Evolutionary conservation across 306 rosid genomes (phyloP), one percentile per base, ranked within the genome.

Genomic region (Quercus rubra): DNA sequence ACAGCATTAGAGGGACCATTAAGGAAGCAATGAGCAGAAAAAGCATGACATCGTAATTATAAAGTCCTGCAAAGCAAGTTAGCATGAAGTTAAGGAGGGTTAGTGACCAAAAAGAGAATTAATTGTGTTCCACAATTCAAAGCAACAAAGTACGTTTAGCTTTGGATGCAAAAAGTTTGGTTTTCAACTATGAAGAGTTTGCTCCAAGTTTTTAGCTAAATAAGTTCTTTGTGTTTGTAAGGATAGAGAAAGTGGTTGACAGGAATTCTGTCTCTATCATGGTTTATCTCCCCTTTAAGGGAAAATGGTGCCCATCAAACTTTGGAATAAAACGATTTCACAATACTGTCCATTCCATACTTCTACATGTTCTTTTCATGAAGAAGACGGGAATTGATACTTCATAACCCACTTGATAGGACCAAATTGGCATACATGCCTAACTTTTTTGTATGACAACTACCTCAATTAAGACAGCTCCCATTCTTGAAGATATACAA

Each of bases 1-100:
- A 55, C 27, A 86, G 85, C 55, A 81, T 58, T 86, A 80, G 70
- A 11, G 85, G 73, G 74, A 87, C 87, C 78, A 89, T 46, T 9
- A 77, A 85, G 62, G 87, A 79, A 71, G 89, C 89, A 31, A 88
- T 63, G 74, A 91, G 82, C 78, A 83, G 74, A 30, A 81, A 55
- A 66, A 80, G 74, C 73, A 78, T 78, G 77, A 77, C 77, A 4
- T 73, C 72, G 51, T 72, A 80, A 28, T 74, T 55, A 74, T 84
- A 78, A 73, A 87, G 84, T 73, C 97, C 99, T 91, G 94, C 84
- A 71, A 75, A 76, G 73, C 77, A 83, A 59, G 70, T 59, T 77
- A 80, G 30, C 46, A 49, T 9, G 19, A 19, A 55, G 31, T 76
- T 51, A 66, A 51, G 64, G 49, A 21, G 5, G 38, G 25, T 18